phyloP scores from a whole-genome alignment of 2,329 filamentous ascomycete species.

The Fusarium pseudograminearum region DNA sequence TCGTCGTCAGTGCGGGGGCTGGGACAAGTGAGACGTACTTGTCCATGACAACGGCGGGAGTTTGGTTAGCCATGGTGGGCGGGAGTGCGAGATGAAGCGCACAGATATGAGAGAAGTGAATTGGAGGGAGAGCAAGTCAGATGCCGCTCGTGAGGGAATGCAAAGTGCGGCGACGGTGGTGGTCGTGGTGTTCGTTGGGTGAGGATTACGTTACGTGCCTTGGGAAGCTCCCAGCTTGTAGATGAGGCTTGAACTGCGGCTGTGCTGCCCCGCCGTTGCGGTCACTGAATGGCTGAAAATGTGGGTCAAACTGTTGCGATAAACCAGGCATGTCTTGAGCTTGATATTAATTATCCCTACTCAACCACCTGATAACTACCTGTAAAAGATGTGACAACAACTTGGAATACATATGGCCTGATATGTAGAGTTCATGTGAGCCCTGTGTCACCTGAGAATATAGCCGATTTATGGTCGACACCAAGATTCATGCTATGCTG shows the following conservation, averaged over 20 bases:
- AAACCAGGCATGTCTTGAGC: conserved; percentile 10
- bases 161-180: conserved; percentile 41
- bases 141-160: conserved; percentile 35
- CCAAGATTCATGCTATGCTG: neutral
- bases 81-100: conserved; percentile 40
- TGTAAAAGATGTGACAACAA: neutral
- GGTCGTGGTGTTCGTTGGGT: conserved; percentile 42
- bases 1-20: conserved; percentile 45
- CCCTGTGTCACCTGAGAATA: no score
- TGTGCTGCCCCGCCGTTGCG: conserved; percentile 45
- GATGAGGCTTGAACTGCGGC: conserved; percentile 45
- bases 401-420: neutral
- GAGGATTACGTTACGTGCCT: conserved; percentile 48
- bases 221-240: conserved; percentile 46
- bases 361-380: neutral
- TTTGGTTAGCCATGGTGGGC: conserved; percentile 89
- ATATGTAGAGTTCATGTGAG: neutral
- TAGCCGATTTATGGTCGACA: neutral
- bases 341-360: conserved; percentile 5
- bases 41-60: conserved; percentile 99
- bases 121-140: conserved; percentile 17
- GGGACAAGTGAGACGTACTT: conserved; percentile 78
- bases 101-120: conserved; percentile 29
- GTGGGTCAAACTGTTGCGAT: conserved; percentile 23
- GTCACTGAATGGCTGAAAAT: conserved; percentile 23